These are phyloP conservation scores for Sarocladiaceae sp. DNA, from an alignment of 2,329 filamentous ascomycete genomes.

Conservation along the genomic window DNA sequence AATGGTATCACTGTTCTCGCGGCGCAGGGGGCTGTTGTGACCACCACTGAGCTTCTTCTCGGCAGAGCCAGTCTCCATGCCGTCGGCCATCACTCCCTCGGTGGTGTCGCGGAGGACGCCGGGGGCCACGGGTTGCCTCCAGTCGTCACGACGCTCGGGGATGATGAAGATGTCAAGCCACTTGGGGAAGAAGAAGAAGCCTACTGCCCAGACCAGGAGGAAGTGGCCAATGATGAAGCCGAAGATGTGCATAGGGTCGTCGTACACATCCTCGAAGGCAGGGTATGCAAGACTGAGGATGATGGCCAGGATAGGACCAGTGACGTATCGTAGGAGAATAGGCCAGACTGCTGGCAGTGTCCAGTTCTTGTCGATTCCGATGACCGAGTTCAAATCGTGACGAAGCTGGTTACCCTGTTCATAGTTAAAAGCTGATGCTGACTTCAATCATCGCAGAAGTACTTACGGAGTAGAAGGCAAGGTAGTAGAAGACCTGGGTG, in stretches of 20 bases:
- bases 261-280: slow-evolving; percentile 24
- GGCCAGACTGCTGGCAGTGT: slow-evolving; percentile 43
- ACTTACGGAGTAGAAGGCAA: slow-evolving; percentile 49
- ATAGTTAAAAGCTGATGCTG: background rate
- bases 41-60: background rate
- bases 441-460: background rate
- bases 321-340: slow-evolving; percentile 38
- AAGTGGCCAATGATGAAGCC: slow-evolving; percentile 36
- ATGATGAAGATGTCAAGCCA: slow-evolving; percentile 42
- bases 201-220: slow-evolving; percentile 34
- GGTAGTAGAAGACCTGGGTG: slow-evolving; percentile 41
- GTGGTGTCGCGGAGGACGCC: slow-evolving; percentile 4
- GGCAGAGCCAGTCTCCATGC: background rate
- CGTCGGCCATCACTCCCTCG: background rate
- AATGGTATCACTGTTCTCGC: slow-evolving; percentile 2
- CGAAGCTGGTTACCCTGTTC: slow-evolving; percentile 48
- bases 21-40: background rate
- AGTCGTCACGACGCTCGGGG: slow-evolving; percentile 19
- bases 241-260: slow-evolving; percentile 37
- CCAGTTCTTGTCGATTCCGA: slow-evolving; percentile 46
- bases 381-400: slow-evolving; percentile 44
- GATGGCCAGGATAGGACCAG: slow-evolving; percentile 39
- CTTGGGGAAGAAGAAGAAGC: slow-evolving; percentile 40
- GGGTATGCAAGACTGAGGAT: slow-evolving; percentile 43
- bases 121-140: background rate